Evolutionary conservation across 352 stramenopile species (phyloP).

Genomic region (Aphanomyces stellatus): DNA sequence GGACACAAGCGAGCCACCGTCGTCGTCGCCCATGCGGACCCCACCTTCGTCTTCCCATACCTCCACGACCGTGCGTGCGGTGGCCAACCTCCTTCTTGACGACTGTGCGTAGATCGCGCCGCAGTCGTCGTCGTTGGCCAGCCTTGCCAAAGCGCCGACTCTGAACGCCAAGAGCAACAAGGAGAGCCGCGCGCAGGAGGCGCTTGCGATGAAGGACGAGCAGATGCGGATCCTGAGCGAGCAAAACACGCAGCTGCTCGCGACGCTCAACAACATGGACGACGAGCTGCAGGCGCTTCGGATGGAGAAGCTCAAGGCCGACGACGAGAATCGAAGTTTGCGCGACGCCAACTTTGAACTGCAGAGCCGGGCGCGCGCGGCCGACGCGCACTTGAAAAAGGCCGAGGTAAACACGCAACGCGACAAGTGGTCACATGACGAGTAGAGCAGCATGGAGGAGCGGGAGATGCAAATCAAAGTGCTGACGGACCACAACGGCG

Average conservation of each 20-base stretch:
- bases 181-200: conserved; percentile 83
- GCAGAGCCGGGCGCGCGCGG: conserved; percentile 79
- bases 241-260: conserved; percentile 85
- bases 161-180: conserved; percentile 69
- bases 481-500: conserved; percentile 93
- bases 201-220: conserved; percentile 95
- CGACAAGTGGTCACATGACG: neutral
- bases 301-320: conserved; percentile 50
- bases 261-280: conserved; percentile 81
- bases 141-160: no score
- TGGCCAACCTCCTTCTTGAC: no score
- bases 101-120: no score
- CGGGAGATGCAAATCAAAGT: conserved; percentile 90
- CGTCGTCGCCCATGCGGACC: no score
- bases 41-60: no score
- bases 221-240: conserved; percentile 92
- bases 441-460: conserved; percentile 69
- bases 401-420: neutral
- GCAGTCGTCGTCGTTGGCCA: no score
- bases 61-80: no score
- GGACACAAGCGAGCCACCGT: no score
- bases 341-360: conserved; percentile 91
- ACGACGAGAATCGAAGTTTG: conserved; percentile 89
- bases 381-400: conserved; percentile 80
- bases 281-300: conserved; percentile 61